Evolutionary conservation across 306 rosid species (phyloP).

Genomic region (Phaseolus lunatus): DNA sequence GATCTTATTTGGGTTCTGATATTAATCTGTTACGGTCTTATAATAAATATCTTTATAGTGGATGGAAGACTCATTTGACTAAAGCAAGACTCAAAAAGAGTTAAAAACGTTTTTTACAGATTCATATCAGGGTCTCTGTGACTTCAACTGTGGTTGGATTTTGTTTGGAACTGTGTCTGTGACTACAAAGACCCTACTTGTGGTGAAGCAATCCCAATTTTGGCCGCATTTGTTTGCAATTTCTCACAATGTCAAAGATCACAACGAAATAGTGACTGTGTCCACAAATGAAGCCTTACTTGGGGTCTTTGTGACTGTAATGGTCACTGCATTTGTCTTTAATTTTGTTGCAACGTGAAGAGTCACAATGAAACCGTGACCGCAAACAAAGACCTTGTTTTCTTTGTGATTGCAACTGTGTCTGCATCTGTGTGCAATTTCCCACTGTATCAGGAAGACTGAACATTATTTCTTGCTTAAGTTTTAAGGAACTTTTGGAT

Average conservation of each 20-base stretch:
- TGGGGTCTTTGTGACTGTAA: background rate
- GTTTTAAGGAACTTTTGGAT: background rate
- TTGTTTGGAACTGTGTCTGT: too few species aligned
- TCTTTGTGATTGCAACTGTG: background rate
- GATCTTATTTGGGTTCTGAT: background rate
- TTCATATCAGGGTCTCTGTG: background rate
- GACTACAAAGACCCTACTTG: background rate
- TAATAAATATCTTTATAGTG: too few species aligned
- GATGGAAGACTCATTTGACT: too few species aligned
- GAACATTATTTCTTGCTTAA: slow-evolving; percentile 11
- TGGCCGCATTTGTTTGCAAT: background rate
- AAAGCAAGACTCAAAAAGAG: too few species aligned
- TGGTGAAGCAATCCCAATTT: background rate
- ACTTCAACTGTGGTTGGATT: background rate
- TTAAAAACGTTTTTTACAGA: too few species aligned
- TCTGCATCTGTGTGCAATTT: background rate
- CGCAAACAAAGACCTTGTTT: background rate
- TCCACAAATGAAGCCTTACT: background rate
- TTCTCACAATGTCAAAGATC: background rate
- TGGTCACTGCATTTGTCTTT: background rate
- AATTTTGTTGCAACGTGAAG: background rate
- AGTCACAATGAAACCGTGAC: background rate
- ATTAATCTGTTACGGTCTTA: too few species aligned
- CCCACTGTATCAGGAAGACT: background rate
- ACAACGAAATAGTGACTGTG: background rate